phyloP scores from a whole-genome alignment of 495 filamentous ascomycete genomes.

The Hyaloscypha finlandica region DNA sequence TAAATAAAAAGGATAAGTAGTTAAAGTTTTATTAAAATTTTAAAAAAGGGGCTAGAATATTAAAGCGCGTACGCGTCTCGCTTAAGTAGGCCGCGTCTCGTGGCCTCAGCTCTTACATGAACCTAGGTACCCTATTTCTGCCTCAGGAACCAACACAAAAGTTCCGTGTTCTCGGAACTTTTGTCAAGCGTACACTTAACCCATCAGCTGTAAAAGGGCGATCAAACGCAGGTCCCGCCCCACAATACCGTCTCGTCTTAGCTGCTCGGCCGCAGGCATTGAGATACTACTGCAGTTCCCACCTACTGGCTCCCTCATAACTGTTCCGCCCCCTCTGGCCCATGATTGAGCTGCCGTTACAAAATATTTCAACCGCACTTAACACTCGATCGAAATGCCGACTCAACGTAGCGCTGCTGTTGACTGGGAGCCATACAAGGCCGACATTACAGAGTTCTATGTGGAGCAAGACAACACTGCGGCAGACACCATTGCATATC shows the following conservation, averaged over 20 bases:
- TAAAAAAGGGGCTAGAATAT: too few species aligned
- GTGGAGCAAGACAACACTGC: constrained; percentile 14
- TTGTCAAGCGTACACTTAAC: too few species aligned
- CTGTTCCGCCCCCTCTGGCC: constrained; percentile 10
- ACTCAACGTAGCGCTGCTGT: constrained; percentile 11
- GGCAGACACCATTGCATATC: constrained; percentile 16
- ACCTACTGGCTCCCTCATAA: constrained; percentile 12
- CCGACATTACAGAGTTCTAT: constrained; percentile 17
- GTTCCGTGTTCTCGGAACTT: constrained; percentile 13
- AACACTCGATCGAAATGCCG: constrained; percentile 4
- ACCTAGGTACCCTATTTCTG: too few species aligned
- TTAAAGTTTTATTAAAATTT: too few species aligned
- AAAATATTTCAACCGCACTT: constrained; percentile 14
- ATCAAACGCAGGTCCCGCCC: neutral
- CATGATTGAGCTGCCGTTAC: constrained; percentile 3
- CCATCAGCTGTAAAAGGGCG: too few species aligned
- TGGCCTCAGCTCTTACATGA: too few species aligned
- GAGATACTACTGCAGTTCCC: constrained; percentile 11
- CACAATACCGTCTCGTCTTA: neutral
- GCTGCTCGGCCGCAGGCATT: constrained; percentile 13
- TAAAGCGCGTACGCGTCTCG: neutral
- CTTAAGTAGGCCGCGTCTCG: too few species aligned
- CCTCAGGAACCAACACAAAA: constrained; percentile 14
- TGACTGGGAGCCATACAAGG: constrained; percentile 20
- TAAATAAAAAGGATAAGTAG: too few species aligned